These are phyloP conservation scores for Cladophialophora psammophila DNA, from an alignment of 2,329 filamentous ascomycete species.

Conservation along the genomic window DNA sequence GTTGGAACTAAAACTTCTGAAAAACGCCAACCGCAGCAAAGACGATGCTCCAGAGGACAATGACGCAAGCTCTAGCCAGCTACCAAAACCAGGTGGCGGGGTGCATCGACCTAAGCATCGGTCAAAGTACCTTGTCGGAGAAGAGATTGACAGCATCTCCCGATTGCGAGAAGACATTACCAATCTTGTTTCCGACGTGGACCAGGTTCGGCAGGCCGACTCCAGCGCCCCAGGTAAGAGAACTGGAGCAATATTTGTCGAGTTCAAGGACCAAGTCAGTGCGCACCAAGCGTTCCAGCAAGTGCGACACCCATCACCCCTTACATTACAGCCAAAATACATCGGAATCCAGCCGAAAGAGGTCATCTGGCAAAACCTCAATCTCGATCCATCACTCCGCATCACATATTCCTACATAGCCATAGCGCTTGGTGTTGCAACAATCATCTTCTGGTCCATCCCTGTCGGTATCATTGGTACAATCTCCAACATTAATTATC, in stretches of 20 bases:
- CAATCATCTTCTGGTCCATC: conserved; percentile 87
- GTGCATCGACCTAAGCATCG: conserved; percentile 73
- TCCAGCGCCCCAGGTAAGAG: conserved; percentile 14
- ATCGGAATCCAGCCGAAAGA: conserved; percentile 83
- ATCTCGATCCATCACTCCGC: conserved; percentile 68
- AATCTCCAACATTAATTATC: conserved; percentile 83
- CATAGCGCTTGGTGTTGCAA: conserved; percentile 72
- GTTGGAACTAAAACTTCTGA: conserved; percentile 88
- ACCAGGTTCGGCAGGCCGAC: conserved; percentile 51
- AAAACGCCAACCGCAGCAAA: conserved; percentile 66
- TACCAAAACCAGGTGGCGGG: background rate
- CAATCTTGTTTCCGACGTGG: conserved; percentile 73
- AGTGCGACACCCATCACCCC: conserved; percentile 60
- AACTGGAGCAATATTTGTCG: conserved; percentile 80
- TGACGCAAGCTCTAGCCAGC: background rate
- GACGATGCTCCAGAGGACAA: conserved; percentile 12
- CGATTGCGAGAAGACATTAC: conserved; percentile 80
- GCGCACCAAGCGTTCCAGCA: conserved; percentile 83
- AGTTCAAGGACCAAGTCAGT: conserved; percentile 80
- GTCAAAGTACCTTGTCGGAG: conserved; percentile 71
- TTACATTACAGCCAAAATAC: conserved; percentile 83
- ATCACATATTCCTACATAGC: conserved; percentile 72
- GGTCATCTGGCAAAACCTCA: conserved; percentile 86
- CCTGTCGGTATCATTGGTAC: conserved; percentile 79
- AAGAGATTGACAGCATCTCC: conserved; percentile 47